Evolutionary conservation across 73 alveolate species (phyloP), one percentile per base, ranked within the genome.

Genomic region (Paramecium biaurelia): DNA sequence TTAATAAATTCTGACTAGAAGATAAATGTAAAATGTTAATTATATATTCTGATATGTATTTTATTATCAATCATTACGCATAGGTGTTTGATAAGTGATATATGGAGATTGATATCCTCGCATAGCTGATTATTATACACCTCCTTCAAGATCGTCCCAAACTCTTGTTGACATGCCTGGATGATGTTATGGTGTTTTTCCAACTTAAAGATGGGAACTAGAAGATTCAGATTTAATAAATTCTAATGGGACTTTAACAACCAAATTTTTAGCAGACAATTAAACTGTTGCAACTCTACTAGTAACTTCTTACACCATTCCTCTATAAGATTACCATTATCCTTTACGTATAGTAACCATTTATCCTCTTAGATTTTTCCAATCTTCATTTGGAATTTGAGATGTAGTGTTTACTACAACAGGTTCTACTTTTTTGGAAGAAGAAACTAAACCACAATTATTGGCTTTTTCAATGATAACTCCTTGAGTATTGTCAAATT

Each of bases 71-170:
- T 53, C 68, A 35, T 72, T 42, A 35, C 45, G 86, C 56, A 35
- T 35, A 28, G 86, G 86, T 1, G 86, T 72, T 35, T 72, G 24
- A 15, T 32, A 72, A 28, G 63, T 37, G 24, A 79, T 63, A 45
- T 79, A 79, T 14, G 90, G 90, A 18, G 90, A 79, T 47, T 79
- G 28, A 45, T 43, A 79, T 42, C 76, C 90, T 15, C 56, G 41
- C 76, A 47, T 47, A 43, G 23, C 90, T n/a, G 90, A 79, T 42
- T 30, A 8, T 24, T 45, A 7, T 10, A 12, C 56, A 23, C 84
- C 84, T 63, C 84, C 84, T 63, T 79, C 90, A 37, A 79, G 45
- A 45, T 79, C 90, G 14, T 79, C 90, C 90, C 90, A 79, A 38
- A 79, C 90, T 79, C 90, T 79, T 11, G 90, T 79, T 1, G 76